These are phyloP conservation scores for Tephrocybe sp. DNA, from an alignment of 768 basidiomycete genomes.

Conservation along the genomic window DNA sequence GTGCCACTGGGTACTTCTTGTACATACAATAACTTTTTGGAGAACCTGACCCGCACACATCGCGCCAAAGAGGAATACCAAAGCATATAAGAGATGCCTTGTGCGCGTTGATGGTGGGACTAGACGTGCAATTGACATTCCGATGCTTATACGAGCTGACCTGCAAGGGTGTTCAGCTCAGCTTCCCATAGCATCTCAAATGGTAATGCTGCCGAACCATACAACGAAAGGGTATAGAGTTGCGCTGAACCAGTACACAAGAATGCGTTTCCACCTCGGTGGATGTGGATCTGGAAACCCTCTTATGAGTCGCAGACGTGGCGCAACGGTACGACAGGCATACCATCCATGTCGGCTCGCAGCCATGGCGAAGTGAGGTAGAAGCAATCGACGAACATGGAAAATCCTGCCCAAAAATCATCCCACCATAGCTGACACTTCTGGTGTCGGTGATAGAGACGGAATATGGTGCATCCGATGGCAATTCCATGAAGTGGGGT, in stretches of 20 bases:
- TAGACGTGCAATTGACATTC: slow-evolving; percentile 18
- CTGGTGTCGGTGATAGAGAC: slow-evolving; percentile 16
- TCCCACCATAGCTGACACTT: slow-evolving; percentile 24
- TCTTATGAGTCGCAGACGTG: background rate
- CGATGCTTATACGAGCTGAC: slow-evolving; percentile 19
- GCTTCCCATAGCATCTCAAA: background rate
- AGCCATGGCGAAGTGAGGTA: slow-evolving; percentile 14
- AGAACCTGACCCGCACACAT: slow-evolving; percentile 12
- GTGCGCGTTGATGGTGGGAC: slow-evolving; percentile 5
- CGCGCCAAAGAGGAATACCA: slow-evolving; percentile 9
- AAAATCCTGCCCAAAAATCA: slow-evolving; percentile 18
- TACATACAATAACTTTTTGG: slow-evolving; percentile 15
- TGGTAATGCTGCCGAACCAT: slow-evolving; percentile 8
- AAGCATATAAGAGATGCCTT: slow-evolving; percentile 5
- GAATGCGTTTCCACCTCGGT: slow-evolving; percentile 4
- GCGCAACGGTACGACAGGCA: background rate
- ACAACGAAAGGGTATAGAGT: slow-evolving; percentile 6
- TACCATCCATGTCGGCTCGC: slow-evolving; percentile 2
- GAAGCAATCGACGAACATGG: slow-evolving; percentile 8
- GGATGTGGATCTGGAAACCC: background rate
- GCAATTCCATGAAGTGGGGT: slow-evolving; percentile 16
- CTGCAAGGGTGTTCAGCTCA: no score
- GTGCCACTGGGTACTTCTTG: slow-evolving; percentile 12
- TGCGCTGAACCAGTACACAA: slow-evolving; percentile 12
- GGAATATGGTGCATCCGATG: slow-evolving; percentile 15